These are phyloP conservation scores for Hypoxylon sp. DNA, from an alignment of 2,329 filamentous ascomycete genomes.

Conservation along the genomic window DNA sequence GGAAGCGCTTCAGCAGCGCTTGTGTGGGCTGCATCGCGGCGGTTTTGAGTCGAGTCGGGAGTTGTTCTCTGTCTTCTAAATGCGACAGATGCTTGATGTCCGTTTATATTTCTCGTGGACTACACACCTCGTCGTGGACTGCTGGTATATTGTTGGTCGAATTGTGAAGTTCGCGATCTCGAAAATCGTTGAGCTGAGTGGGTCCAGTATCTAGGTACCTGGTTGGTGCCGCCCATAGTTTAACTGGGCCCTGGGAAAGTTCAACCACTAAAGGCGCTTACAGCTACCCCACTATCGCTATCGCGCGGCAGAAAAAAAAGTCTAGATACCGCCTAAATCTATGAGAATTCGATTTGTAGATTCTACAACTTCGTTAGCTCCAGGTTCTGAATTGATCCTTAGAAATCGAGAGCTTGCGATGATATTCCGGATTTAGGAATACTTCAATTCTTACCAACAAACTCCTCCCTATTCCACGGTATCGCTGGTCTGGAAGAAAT, in stretches of 20 bases:
- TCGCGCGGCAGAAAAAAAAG: slow-evolving; percentile 43
- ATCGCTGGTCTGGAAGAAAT: neutral
- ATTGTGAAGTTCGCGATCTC: slow-evolving; percentile 36
- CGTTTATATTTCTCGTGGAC: neutral
- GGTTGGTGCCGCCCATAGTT: slow-evolving; percentile 13
- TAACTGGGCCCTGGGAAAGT: slow-evolving; percentile 20
- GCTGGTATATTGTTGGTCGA: neutral
- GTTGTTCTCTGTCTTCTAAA: neutral
- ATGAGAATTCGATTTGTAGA: slow-evolving; percentile 27
- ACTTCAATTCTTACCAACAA: neutral
- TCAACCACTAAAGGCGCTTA: slow-evolving; percentile 4
- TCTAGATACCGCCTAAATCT: slow-evolving; percentile 42
- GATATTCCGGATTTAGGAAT: neutral
- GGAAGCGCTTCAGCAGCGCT: slow-evolving; percentile 76
- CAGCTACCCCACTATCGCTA: slow-evolving; percentile 40
- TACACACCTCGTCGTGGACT: neutral
- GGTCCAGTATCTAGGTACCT: slow-evolving; percentile 6
- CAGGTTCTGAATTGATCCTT: neutral
- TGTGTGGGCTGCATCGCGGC: slow-evolving; percentile 76
- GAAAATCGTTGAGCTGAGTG: slow-evolving; percentile 40
- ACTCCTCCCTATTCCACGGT: neutral
- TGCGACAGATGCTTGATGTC: neutral
- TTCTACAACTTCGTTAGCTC: slow-evolving; percentile 2
- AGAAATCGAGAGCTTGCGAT: neutral
- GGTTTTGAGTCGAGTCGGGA: slow-evolving; percentile 16